phyloP scores from a whole-genome alignment of 2,329 filamentous ascomycete genomes.

The Gyromitra esculenta region DNA sequence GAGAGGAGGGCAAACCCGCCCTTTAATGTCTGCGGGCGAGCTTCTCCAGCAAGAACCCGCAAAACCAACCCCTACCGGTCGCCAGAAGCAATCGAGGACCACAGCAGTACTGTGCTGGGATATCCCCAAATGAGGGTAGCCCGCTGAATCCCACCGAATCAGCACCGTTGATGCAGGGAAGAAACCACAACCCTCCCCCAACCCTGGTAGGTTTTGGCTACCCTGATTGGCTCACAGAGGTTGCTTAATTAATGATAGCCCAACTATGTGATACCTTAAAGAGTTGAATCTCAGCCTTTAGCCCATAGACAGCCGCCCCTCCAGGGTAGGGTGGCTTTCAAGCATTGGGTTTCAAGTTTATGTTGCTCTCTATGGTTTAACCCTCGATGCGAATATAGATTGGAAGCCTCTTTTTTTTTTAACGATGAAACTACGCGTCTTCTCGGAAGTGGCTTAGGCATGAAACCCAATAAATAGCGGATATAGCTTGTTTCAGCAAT shows the following conservation, averaged over 20 bases:
- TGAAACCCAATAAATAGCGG: not conserved
- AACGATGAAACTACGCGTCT: not conserved
- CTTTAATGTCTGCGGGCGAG: conserved; percentile 9
- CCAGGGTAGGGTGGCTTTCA: not conserved
- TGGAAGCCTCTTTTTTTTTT: not conserved
- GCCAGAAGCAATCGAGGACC: not conserved
- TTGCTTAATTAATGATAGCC: conserved; percentile 11
- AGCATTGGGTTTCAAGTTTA: not conserved
- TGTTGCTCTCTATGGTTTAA: not conserved
- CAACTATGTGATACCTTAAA: not conserved
- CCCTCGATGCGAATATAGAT: conserved; percentile 13
- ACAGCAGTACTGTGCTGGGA: not conserved
- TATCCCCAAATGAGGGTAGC: not conserved
- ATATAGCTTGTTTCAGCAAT: not conserved
- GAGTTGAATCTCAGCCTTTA: not conserved
- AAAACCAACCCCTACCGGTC: not conserved
- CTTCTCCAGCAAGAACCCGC: not conserved
- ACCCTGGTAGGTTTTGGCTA: not conserved
- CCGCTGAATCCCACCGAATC: not conserved
- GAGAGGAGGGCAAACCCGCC: not conserved
- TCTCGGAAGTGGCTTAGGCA: not conserved
- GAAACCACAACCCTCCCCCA: not conserved
- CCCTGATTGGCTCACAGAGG: not conserved
- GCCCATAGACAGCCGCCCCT: not conserved
- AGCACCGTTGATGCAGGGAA: not conserved